Base-by-base conservation (phyloP, 129 eudicot species). In the Pulicaria dysenterica region DNA sequence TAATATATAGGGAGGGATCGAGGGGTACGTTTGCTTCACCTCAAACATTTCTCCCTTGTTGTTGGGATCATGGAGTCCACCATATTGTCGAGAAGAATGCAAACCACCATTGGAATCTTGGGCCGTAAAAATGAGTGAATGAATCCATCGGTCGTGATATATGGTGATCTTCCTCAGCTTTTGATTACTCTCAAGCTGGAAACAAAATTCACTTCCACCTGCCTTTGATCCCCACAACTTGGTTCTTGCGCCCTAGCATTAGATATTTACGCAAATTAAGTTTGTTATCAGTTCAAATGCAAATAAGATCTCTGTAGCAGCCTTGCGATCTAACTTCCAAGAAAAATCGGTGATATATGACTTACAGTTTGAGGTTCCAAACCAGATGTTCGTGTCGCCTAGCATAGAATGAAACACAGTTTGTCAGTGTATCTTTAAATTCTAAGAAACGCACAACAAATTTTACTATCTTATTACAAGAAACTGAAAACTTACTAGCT, bases 141-240 rank as follows among this genome's bases (percentile, higher is more conserved):
- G 12, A 60, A 73, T 60, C 70, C 69, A 60, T 8, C 10, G 16
- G 3, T 47, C 24, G 5, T 60, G 70, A 37, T 10, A 14, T 37
- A 73, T 37, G 49, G 41, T 60, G 10, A 73, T 73, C 43, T 57
- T 71, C 56, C 75, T 56, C 8, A 71, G 75, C 42, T 57, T 70
- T 5, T 56, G 14, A 57, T 73, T 60, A 41, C 50, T 60, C 4
- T 73, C 42, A 60, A 73, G 77, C 37, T 37, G 24, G 5, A 73
- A 60, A 40, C 19, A 47, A 7, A 24, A 73, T 73, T 69, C 41
- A 6, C 1, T 2, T 48, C 77, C 77, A 37, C 70, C 50, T 0
- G 48, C 19, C 39, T 2, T 19, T 4, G 70, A 60, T 48, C 77
- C 77, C 70, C 68, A 73, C 37, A 73, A 60, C 70, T 9, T 53